phyloP scores from a whole-genome alignment of 2,329 filamentous ascomycete genomes.

The Tolypocladium tropicale region DNA sequence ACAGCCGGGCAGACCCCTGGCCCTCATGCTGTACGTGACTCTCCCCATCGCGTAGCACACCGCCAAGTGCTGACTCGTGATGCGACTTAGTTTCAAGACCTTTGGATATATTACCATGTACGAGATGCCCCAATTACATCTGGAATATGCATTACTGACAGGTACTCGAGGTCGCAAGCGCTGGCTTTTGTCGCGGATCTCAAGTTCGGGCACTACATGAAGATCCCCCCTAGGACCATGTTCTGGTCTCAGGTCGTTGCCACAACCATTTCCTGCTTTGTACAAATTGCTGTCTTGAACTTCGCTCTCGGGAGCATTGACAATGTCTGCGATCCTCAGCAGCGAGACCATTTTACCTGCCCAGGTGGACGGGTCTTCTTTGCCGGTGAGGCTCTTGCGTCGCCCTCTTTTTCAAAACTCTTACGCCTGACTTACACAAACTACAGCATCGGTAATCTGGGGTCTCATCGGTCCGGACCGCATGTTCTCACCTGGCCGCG shows the following conservation, averaged over 20 bases:
- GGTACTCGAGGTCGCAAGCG: constrained; percentile 38
- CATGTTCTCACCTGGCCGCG: constrained; percentile 52
- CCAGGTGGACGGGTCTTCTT: constrained; percentile 56
- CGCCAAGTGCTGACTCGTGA: background rate
- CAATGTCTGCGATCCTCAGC: constrained; percentile 48
- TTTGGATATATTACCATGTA: constrained; percentile 52
- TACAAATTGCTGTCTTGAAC: constrained; percentile 56
- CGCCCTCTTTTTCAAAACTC: background rate
- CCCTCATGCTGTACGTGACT: constrained; percentile 54
- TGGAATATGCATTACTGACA: background rate
- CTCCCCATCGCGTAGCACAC: background rate
- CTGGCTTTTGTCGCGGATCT: constrained; percentile 55
- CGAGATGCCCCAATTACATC: background rate
- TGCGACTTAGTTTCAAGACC: constrained; percentile 43
- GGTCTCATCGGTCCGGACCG: constrained; percentile 53
- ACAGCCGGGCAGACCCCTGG: constrained; percentile 59
- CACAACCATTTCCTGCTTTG: constrained; percentile 54
- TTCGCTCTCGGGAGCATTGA: constrained; percentile 50
- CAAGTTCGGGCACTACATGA: constrained; percentile 67
- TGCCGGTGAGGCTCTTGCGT: constrained; percentile 30
- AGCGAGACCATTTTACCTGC: constrained; percentile 51
- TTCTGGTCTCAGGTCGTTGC: constrained; percentile 57
- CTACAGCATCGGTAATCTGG: constrained; percentile 53
- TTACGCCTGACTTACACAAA: background rate
- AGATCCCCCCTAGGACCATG: constrained; percentile 55